A percentile compares a stretch with the other conserved stretches of the same genome.
Conservation (phyloP, 768 basidiomycete genomes). For the Boletus speciosus region DNA sequence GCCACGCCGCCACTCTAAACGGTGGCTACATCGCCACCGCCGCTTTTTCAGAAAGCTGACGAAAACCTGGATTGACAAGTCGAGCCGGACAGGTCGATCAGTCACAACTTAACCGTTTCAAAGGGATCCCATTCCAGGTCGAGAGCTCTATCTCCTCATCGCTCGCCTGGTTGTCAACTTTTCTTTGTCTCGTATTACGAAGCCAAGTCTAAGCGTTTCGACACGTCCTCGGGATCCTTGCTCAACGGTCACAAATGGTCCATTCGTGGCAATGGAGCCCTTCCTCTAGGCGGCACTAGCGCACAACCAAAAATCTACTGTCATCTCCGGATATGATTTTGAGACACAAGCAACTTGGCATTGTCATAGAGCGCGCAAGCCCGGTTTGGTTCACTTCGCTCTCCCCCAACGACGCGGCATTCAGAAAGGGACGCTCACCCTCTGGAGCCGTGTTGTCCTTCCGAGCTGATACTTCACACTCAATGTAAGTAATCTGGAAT, state of each 20-base stretch:
- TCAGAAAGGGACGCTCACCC: neutral
- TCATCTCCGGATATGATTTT: fast-evolving
- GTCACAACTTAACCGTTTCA: neutral
- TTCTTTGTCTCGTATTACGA: neutral
- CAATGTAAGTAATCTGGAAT: neutral
- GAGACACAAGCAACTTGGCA: neutral
- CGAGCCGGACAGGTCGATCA: neutral
- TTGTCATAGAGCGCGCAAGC: neutral
- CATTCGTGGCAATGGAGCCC: no score
- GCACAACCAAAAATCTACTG: neutral
- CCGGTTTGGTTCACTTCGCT: neutral
- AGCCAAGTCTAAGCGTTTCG: neutral
- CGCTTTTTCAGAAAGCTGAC: neutral
- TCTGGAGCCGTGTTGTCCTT: neutral
- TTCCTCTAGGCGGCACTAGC: neutral
- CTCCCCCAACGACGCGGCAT: neutral
- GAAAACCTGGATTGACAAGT: neutral
- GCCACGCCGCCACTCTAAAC: neutral
- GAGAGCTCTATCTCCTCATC: neutral
- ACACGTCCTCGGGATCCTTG: neutral
- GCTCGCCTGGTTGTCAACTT: neutral
- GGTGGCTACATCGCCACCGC: slow-evolving; percentile 4
- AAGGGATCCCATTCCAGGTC: neutral
- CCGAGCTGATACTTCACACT: neutral
- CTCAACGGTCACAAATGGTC: no score